These are phyloP conservation scores for Giardia muris DNA, from an alignment of 208 protist genomes.

Conservation along the genomic window DNA sequence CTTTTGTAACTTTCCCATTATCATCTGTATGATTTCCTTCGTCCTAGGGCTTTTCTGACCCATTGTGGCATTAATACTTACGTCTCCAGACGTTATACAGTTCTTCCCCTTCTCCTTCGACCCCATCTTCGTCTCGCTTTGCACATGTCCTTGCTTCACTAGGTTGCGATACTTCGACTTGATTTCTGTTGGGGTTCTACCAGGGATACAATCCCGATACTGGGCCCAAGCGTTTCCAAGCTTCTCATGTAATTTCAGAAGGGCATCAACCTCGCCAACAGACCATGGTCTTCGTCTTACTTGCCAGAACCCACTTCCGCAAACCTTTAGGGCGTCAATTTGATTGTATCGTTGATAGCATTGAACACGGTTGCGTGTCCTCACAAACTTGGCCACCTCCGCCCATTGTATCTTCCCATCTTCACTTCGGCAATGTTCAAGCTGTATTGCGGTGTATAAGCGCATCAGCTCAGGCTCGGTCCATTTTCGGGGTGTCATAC, in stretches of 20 bases:
- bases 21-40: no score
- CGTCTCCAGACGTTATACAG: no score
- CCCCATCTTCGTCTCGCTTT: no score
- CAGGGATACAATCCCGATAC: background rate
- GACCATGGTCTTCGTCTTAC: background rate
- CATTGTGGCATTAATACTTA: no score
- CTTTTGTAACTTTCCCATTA: no score
- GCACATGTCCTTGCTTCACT: no score
- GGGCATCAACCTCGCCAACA: background rate
- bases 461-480: background rate
- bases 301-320: background rate
- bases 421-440: background rate
- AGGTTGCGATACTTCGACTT: background rate
- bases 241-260: background rate
- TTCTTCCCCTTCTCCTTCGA: no score
- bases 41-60: no score
- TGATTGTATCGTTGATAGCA: background rate
- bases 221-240: background rate
- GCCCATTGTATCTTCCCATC: background rate
- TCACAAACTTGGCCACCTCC: background rate
- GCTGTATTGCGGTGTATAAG: background rate
- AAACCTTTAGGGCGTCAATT: background rate
- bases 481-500: no score
- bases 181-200: background rate
- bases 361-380: background rate